These are phyloP conservation scores for Cylindrotheca fusiformis DNA, from an alignment of 108 stramenopile genomes.

Conservation along the genomic window DNA sequence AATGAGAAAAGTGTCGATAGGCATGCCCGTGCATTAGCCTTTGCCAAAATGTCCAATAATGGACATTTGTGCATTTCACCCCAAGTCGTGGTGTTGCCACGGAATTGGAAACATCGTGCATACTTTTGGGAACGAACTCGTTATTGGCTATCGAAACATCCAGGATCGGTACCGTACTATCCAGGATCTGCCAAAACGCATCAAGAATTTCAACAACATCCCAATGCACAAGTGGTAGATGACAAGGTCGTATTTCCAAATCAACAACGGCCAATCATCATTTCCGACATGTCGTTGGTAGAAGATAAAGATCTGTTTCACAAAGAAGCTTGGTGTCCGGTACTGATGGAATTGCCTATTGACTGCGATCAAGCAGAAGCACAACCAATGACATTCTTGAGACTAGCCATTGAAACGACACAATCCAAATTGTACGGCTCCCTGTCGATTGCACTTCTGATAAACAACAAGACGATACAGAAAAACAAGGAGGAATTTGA, in stretches of 20 bases:
- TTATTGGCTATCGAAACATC: not conserved
- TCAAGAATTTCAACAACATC: slow-evolving; percentile 14
- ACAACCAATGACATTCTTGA: slow-evolving; percentile 13
- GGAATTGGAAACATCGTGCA: slow-evolving; percentile 29
- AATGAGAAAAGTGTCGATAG: slow-evolving; percentile 14
- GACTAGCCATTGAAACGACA: not conserved
- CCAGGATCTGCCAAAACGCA: slow-evolving; percentile 17
- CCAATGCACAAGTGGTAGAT: slow-evolving; percentile 12
- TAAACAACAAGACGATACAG: slow-evolving; percentile 9
- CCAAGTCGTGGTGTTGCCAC: slow-evolving; percentile 17
- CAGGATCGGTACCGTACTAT: slow-evolving; percentile 23
- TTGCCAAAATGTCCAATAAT: slow-evolving; percentile 30
- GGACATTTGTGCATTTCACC: slow-evolving; percentile 20
- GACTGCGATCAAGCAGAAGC: not conserved
- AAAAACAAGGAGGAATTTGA: slow-evolving; percentile 1
- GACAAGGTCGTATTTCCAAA: slow-evolving; percentile 1
- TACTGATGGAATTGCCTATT: slow-evolving; percentile 11
- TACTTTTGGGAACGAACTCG: slow-evolving; percentile 12
- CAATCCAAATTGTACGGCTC: not conserved
- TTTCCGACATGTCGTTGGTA: not conserved
- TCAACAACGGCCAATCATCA: slow-evolving; percentile 12
- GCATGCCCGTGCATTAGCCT: not conserved
- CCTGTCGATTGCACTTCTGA: not conserved
- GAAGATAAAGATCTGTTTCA: slow-evolving; percentile 1
- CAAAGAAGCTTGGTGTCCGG: slow-evolving; percentile 16